Percentiles rank a stretch among this genome's conserved stretches.
Conservation (phyloP, 169 alveolate species). For the Besnoitia besnoiti region DNA sequence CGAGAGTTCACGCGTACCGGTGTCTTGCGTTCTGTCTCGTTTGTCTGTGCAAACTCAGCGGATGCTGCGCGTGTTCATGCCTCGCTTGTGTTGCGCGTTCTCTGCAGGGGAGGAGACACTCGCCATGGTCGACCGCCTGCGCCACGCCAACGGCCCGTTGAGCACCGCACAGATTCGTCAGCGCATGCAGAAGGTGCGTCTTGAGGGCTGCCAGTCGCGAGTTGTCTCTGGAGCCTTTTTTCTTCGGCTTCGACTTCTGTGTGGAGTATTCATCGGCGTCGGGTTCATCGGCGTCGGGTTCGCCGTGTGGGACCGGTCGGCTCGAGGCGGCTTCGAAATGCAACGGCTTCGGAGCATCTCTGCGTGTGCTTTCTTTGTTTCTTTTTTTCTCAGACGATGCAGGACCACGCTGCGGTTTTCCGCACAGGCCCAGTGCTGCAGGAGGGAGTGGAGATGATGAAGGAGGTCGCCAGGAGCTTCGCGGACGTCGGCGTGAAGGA, state of each 20-base stretch:
- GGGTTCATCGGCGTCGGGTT: too few relatives aligned
- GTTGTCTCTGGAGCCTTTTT: neutral
- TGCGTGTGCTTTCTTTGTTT: neutral
- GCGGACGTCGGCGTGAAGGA: conserved; percentile 90
- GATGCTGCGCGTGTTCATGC: too few relatives aligned
- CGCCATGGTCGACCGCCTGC: conserved; percentile 81
- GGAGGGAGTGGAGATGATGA: conserved; percentile 88
- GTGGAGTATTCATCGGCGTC: neutral
- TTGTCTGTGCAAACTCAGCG: too few relatives aligned
- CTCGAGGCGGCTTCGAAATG: too few relatives aligned
- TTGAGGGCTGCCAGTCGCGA: neutral
- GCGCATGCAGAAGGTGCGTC: conserved; percentile 77
- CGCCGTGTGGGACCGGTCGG: too few relatives aligned
- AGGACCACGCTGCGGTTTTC: conserved; percentile 96
- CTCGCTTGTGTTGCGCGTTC: neutral
- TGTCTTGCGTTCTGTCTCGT: too few relatives aligned
- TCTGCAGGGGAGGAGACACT: conserved; percentile 82
- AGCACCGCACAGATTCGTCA: conserved; percentile 86
- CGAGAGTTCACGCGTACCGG: too few relatives aligned
- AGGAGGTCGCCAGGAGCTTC: conserved; percentile 80
- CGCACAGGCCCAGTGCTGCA: conserved; percentile 87
- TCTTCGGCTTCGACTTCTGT: neutral
- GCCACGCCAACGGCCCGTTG: conserved; percentile 83
- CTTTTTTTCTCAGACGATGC: conserved; percentile 83
- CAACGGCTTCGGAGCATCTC: neutral